A percentile compares a stretch with the other conserved stretches of the same genome.
Evolutionary conservation across 768 basidiomycete genomes (phyloP).

Genomic region (Cyathus striatus): DNA sequence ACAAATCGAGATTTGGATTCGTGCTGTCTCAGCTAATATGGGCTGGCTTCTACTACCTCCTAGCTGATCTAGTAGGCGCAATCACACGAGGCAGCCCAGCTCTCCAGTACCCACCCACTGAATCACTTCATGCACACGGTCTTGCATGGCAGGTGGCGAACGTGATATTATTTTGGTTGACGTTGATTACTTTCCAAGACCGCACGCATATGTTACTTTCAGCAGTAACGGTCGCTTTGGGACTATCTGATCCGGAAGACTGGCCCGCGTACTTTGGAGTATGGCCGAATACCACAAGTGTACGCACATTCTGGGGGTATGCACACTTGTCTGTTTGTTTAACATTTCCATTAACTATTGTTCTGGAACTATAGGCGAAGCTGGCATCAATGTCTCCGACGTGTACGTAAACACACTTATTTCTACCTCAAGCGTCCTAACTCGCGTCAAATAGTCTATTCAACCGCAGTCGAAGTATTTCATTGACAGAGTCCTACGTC

Average conservation of each 20-base stretch:
- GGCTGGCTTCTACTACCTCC: neutral
- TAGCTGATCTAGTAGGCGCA: neutral
- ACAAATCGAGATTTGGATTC: constrained; percentile 2
- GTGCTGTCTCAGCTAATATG: neutral
- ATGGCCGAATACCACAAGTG: constrained; percentile 21
- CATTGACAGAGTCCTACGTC: constrained; percentile 8
- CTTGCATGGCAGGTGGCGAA: constrained; percentile 6
- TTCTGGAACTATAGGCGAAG: constrained; percentile 12
- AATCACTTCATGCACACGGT: constrained; percentile 1
- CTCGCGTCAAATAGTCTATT: constrained; percentile 11
- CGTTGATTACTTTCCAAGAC: neutral
- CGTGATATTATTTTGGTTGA: constrained; percentile 4
- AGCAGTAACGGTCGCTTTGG: constrained; percentile 5
- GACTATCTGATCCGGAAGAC: constrained; percentile 12
- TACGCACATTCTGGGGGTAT: constrained; percentile 29
- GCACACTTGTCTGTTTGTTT: constrained; percentile 6
- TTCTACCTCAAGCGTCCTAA: neutral
- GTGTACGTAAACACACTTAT: constrained; percentile 11
- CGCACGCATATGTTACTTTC: neutral
- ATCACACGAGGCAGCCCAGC: neutral
- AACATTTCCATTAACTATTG: neutral
- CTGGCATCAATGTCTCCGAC: constrained; percentile 24
- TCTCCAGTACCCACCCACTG: neutral
- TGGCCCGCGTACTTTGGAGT: constrained; percentile 22
- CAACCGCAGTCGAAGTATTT: constrained; percentile 15